Conservation (phyloP, 2,329 filamentous ascomycete genomes). For the Colletotrichum tamarilloi region DNA sequence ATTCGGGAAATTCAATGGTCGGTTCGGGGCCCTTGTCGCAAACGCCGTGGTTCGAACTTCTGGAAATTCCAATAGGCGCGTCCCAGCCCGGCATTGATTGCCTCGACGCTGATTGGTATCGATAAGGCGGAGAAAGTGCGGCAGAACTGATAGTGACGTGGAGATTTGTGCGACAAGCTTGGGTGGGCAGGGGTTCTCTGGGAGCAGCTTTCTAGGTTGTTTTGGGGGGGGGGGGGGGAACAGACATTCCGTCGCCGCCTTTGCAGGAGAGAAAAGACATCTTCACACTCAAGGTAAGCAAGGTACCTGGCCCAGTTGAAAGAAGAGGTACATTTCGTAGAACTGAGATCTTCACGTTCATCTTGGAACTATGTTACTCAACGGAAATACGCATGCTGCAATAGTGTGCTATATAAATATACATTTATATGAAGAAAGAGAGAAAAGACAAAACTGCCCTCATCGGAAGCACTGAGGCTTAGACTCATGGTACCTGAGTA, state of each 20-base stretch:
- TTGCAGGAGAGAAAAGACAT: neutral
- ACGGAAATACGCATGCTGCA: no score
- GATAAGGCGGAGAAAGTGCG: constrained; percentile 28
- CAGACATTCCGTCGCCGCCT: constrained; percentile 2
- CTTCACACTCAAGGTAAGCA: neutral
- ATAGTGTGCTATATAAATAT: no score
- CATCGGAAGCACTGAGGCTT: no score
- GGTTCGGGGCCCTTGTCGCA: constrained; percentile 19
- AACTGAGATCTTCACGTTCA: no score
- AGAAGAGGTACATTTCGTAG: no score
- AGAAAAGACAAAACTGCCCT: no score
- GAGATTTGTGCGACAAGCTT: constrained; percentile 10
- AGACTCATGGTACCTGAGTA: neutral
- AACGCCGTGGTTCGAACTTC: neutral
- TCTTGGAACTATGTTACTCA: no score
- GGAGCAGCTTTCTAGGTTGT: neutral
- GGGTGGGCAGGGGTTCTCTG: neutral
- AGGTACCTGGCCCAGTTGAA: no score
- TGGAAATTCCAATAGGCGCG: constrained; percentile 21
- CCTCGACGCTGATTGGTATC: constrained; percentile 22
- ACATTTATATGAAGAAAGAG: no score
- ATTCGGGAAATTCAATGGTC: constrained; percentile 24
- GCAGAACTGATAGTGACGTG: constrained; percentile 33
- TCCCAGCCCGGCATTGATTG: neutral
- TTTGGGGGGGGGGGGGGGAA: neutral